Evolutionary conservation across 352 stramenopile species (phyloP).

Genomic region (Aphanomyces invadans): DNA sequence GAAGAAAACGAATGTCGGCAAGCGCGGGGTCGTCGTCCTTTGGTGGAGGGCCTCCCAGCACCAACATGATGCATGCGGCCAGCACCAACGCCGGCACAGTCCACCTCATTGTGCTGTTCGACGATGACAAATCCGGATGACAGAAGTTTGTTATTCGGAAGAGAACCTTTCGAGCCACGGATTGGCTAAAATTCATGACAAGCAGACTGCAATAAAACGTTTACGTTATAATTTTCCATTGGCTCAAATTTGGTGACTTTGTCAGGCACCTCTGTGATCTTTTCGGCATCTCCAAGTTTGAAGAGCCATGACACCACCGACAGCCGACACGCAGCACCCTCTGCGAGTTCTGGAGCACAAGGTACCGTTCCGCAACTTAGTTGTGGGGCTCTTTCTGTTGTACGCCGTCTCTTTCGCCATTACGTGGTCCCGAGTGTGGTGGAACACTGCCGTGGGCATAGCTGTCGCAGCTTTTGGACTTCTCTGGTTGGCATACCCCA

Average conservation of each 20-base stretch:
- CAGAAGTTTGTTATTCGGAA: background rate
- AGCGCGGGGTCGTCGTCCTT: slow-evolving; percentile 56
- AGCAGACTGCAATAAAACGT: background rate
- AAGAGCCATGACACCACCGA: background rate
- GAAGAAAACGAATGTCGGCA: slow-evolving; percentile 51
- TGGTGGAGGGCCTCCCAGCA: background rate
- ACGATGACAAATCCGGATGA: background rate
- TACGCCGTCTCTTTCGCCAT: background rate
- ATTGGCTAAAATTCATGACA: background rate
- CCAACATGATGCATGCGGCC: background rate
- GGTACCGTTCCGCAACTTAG: background rate
- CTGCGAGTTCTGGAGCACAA: background rate
- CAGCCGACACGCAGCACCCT: background rate
- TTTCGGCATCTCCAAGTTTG: background rate
- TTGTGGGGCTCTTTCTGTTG: background rate
- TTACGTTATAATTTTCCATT: background rate
- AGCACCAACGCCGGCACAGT: background rate
- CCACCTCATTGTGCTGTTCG: slow-evolving; percentile 7
- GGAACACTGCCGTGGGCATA: background rate
- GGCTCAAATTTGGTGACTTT: too few relatives aligned
- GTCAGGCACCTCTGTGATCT: background rate
- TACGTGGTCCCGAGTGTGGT: background rate
- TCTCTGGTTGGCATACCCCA: background rate
- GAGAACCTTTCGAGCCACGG: background rate
- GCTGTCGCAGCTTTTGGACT: background rate